Evolutionary conservation across 225 moss, liverwort and hornwort genomes (phyloP), one percentile per base, ranked within the genome.

Genomic region (Anthoceros angustus): DNA sequence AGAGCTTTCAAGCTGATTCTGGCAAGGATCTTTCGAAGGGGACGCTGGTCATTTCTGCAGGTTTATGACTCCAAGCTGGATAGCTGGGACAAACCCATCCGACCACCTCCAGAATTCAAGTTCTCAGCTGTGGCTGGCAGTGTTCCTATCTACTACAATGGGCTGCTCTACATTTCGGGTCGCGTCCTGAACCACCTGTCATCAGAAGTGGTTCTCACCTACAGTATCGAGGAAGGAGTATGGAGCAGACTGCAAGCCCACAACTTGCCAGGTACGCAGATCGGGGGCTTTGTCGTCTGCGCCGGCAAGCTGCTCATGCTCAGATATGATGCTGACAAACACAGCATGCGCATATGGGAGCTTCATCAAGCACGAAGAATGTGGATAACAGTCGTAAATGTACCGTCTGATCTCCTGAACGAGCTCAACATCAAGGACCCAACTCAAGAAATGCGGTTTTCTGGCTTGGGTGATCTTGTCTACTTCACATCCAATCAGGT

Each of bases 1-100:
- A 48, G 46, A 48, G 46, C 46, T 48, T 48, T 48, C 46, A 48
- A 48, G 18, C 46, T 48, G 46, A 18, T 48, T 48, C 46, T 48
- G 46, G 46, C 46, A 48, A 48, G 46, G 46, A 48, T 48, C 18
- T 48, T 48, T 18, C 46, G 46, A 18, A 2, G 46, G 46, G 46
- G 46, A 48, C 12, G 46, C 12, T 48, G 46, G 46, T 48, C 46
- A 0, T 48, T 48, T 18, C 46, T 48, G 46, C 46, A 48, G 18
- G 18, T 48, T 48, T 48, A 12, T 18, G 46, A 48, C 18, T 48
- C 46, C 12, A 48, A 18, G 18, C 46, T 48, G 46, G 18, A 48
- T 5, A 48, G 46, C 12, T 48, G 46, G 46, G 46, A 48, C 14
- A 48, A 18, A 18, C 46, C 46, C 12, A 18, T 48, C 5, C 46